Evolutionary conservation across 2,329 filamentous ascomycete genomes (phyloP).

Genomic region (Penicillium sclerotigenum): DNA sequence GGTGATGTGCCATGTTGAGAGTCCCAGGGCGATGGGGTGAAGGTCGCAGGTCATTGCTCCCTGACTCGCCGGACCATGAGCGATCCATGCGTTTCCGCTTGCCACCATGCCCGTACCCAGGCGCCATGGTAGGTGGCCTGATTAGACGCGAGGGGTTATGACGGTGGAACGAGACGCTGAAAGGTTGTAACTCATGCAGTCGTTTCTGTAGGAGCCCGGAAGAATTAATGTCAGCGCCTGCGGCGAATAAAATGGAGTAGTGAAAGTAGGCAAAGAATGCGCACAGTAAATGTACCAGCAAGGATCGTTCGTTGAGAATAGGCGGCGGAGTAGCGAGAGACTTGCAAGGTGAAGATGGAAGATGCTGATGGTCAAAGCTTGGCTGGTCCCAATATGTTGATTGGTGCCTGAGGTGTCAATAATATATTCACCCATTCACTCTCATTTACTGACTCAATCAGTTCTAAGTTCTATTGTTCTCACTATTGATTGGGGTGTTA

Average conservation of each 20-base stretch:
- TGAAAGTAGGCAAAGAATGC: neutral
- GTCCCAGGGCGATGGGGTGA: constrained; percentile 48
- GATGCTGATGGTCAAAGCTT: constrained; percentile 19
- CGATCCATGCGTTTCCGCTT: constrained; percentile 56
- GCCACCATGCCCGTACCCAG: constrained; percentile 43
- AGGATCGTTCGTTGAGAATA: constrained; percentile 5
- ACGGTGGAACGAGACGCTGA: constrained; percentile 25
- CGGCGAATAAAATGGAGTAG: neutral
- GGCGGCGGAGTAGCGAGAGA: constrained; percentile 2
- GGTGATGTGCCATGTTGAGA: constrained; percentile 53
- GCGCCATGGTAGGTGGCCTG: constrained; percentile 47
- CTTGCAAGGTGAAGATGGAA: constrained; percentile 16
- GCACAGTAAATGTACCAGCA: constrained; percentile 16
- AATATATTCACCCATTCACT: neutral
- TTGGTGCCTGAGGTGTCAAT: constrained; percentile 18
- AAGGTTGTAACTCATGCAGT: constrained; percentile 35
- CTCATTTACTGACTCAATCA: neutral
- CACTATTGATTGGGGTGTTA: neutral
- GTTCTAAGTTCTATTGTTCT: neutral
- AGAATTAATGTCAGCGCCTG: constrained; percentile 15
- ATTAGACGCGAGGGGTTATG: constrained; percentile 28
- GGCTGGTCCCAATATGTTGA: constrained; percentile 5
- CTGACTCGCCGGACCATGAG: constrained; percentile 44
- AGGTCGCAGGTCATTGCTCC: constrained; percentile 40
- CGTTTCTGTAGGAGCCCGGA: constrained; percentile 14